phyloP scores from a whole-genome alignment of 192 early-diverging fungal species.

The Phlyctochytrium arcticum region DNA sequence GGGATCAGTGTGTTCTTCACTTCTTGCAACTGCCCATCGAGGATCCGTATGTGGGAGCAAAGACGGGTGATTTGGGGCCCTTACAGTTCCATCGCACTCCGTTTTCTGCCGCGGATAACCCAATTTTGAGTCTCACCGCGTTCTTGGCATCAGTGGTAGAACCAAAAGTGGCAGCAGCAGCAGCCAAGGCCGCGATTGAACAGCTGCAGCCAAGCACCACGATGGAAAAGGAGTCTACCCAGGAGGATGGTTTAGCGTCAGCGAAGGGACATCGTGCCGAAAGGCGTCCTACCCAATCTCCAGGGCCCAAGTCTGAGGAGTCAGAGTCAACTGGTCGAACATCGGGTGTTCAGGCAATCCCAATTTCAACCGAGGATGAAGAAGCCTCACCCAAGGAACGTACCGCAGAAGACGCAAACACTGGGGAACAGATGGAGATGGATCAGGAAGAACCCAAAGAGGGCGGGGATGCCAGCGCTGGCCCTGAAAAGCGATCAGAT shows the following conservation, averaged over 20 bases:
- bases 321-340: neutral
- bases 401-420: conserved; percentile 15
- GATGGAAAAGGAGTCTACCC: neutral
- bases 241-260: conserved; percentile 13
- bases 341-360: too few species aligned
- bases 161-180: conserved; percentile 81
- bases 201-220: conserved; percentile 45
- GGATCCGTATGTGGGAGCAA: conserved; percentile 61
- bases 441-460: neutral
- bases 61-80: conserved; percentile 46
- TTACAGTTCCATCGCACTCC: conserved; percentile 70
- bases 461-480: neutral
- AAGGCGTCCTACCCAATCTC: conserved; percentile 3
- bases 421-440: conserved; percentile 7
- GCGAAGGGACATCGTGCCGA: conserved; percentile 16
- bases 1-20: conserved; percentile 86
- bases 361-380: neutral
- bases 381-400: neutral
- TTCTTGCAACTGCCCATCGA: conserved; percentile 89
- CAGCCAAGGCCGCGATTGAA: conserved; percentile 78
- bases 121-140: conserved; percentile 84
- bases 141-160: conserved; percentile 84
- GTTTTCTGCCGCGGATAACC: conserved; percentile 81
- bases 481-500: neutral
- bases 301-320: conserved; percentile 5